A percentile compares a stretch with the other conserved stretches of the same genome.
Conservation (phyloP, 2,329 filamentous ascomycete genomes). For the Neopestalotiopsis sp. region DNA sequence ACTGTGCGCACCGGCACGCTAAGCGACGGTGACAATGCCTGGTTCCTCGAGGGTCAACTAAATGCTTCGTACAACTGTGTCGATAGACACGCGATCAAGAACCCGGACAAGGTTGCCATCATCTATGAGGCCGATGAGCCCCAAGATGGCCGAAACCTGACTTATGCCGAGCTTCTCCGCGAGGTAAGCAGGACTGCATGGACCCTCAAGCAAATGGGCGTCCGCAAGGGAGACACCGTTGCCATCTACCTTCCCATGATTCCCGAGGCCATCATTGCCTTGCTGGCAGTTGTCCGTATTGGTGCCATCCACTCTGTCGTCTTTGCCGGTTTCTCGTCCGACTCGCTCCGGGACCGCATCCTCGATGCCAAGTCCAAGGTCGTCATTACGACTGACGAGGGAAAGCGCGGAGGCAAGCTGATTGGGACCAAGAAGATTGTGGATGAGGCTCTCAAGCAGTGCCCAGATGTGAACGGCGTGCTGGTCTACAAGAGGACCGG, state of each 20-base stretch:
- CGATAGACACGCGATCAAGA: conserved; percentile 93
- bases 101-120: conserved; percentile 92
- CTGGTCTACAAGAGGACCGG: conserved; percentile 96
- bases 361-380: conserved; percentile 89
- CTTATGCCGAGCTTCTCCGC: conserved; percentile 90
- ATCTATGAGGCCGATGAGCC: conserved; percentile 98
- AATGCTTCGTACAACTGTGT: conserved; percentile 98
- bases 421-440: conserved; percentile 99
- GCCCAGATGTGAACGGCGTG: conserved; percentile 83
- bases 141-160: conserved; percentile 84
- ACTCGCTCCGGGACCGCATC: conserved; percentile 94
- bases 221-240: conserved; percentile 96
- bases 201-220: conserved; percentile 92
- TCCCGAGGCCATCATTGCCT: conserved; percentile 89
- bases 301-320: conserved; percentile 97
- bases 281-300: conserved; percentile 90
- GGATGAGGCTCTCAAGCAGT: conserved; percentile 95
- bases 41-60: conserved; percentile 92
- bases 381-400: conserved; percentile 96
- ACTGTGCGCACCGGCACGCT: conserved; percentile 84
- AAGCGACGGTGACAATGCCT: conserved; percentile 81
- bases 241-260: conserved; percentile 99
- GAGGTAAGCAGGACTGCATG: conserved; percentile 89
- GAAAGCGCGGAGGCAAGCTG: conserved; percentile 95
- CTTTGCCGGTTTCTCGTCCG: conserved; percentile 96